Evolutionary conservation across 768 basidiomycete species (phyloP).

Genomic region (Suillus subluteus): DNA sequence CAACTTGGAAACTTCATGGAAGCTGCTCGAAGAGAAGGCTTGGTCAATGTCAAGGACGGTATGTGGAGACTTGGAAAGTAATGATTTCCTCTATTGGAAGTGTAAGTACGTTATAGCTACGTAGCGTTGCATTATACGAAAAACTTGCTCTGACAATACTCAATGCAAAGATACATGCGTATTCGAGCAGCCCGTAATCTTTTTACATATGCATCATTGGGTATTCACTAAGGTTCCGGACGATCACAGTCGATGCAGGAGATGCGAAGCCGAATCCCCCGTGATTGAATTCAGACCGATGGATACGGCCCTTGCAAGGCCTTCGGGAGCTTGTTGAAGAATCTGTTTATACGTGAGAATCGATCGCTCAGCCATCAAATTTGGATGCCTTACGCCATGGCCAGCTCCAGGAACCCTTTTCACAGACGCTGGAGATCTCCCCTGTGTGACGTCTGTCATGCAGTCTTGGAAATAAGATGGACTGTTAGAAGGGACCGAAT

Average conservation of each 20-base stretch:
- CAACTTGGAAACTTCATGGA: slow-evolving; percentile 84
- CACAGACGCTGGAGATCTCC: slow-evolving; percentile 46
- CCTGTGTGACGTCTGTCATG: slow-evolving; percentile 43
- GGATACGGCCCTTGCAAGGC: slow-evolving; percentile 39
- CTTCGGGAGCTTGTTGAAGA: slow-evolving; percentile 48
- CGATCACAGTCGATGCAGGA: slow-evolving; percentile 11
- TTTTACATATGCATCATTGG: neutral
- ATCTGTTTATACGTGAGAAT: slow-evolving; percentile 32
- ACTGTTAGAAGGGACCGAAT: slow-evolving; percentile 27
- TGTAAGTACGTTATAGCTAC: neutral
- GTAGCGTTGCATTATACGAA: neutral
- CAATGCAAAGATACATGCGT: neutral
- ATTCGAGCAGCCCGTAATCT: neutral
- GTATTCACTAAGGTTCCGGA: neutral
- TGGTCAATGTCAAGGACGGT: slow-evolving; percentile 71
- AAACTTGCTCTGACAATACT: neutral
- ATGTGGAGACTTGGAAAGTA: slow-evolving; percentile 59
- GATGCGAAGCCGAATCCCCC: neutral
- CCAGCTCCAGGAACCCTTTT: slow-evolving; percentile 47
- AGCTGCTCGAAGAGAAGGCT: slow-evolving; percentile 74
- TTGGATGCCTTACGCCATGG: slow-evolving; percentile 42
- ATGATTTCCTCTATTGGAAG: neutral
- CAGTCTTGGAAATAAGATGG: slow-evolving; percentile 49
- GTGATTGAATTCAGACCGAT: slow-evolving; percentile 37
- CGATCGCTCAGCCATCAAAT: slow-evolving; percentile 3